phyloP scores from a whole-genome alignment of 2,329 filamentous ascomycete species.

The Talaromyces sp. region DNA sequence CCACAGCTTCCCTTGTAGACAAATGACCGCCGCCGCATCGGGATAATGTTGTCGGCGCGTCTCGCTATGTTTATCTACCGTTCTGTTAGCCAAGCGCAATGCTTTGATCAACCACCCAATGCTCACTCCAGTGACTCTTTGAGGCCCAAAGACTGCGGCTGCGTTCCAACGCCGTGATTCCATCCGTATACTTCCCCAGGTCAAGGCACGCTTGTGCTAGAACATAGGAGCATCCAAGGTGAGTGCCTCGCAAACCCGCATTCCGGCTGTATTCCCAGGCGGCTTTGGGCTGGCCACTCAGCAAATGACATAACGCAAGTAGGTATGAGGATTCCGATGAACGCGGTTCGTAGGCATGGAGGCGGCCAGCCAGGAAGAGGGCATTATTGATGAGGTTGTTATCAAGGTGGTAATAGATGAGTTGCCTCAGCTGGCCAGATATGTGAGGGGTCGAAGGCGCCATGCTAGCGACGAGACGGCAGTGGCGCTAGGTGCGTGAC shows the following conservation, averaged over 20 bases:
- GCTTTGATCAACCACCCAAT: neutral
- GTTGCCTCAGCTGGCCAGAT: slow-evolving; percentile 56
- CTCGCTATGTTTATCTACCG: slow-evolving; percentile 62
- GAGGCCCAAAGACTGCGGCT: slow-evolving; percentile 68
- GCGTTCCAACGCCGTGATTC: slow-evolving; percentile 77
- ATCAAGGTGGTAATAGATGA: slow-evolving; percentile 73
- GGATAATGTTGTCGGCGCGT: slow-evolving; percentile 67
- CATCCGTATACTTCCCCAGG: slow-evolving; percentile 72
- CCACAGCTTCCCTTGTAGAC: slow-evolving; percentile 81
- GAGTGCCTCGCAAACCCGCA: slow-evolving; percentile 62
- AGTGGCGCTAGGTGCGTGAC: neutral
- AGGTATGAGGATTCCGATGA: slow-evolving; percentile 77
- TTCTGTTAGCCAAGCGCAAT: slow-evolving; percentile 2
- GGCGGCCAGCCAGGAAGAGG: slow-evolving; percentile 84
- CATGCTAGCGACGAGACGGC: slow-evolving; percentile 38
- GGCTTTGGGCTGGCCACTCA: slow-evolving; percentile 73
- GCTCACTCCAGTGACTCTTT: slow-evolving; percentile 66
- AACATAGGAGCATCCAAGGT: slow-evolving; percentile 83
- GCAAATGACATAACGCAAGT: slow-evolving; percentile 76
- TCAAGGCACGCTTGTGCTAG: slow-evolving; percentile 84
- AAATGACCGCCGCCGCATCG: slow-evolving; percentile 77
- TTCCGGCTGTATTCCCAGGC: slow-evolving; percentile 78
- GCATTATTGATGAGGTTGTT: slow-evolving; percentile 85
- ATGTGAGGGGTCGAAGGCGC: slow-evolving; percentile 50
- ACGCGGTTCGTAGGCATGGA: slow-evolving; percentile 76